Base-by-base conservation (phyloP, 2,329 filamentous ascomycete genomes). In the Huntiella bhutanensis region DNA sequence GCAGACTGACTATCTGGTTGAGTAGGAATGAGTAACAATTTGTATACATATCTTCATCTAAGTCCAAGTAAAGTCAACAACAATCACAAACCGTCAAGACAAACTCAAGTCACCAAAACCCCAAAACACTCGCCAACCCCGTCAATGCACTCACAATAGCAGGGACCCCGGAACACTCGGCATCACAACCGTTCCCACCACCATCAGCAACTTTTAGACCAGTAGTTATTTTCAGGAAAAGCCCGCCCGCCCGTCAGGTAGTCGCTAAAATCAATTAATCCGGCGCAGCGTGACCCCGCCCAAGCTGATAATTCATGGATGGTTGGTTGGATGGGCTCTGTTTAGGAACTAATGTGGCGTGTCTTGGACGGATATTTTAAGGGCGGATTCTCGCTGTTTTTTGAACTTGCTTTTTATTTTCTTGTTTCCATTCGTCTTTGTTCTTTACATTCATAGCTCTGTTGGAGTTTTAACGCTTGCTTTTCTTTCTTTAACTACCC, bases 361-460 rank as follows among this genome's bases (percentile, higher is more conserved):
- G 16, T 40, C 5, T 22, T 37, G 11, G 15, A 40, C 12, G 15
- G 5, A 17, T 17, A 40, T 17, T 40, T 16, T 17, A 13, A 22
- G 37, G 15, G 11, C 35, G 6, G n/a, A 16, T n/a, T 37, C n/a
- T 37, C 16, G 16, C 11, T 43, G 16, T 37, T 28, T 43, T 33
- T 11, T 28, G 13, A 16, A 16, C 17, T 35, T 12, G 22, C n/a
- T 38, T 7, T 33, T 45, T 5, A 19, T 17, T 19, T 32, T 16
- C 35, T 13, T 37, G 5, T 38, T 42, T 33, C n/a, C 36, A 17
- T 37, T 38, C 33, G n/a, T 43, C 38, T 47, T 47, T 43, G 33
- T 46, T 32, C 12, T 3, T 16, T 19, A 35, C n/a, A 4, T 28
- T 45, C n/a, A 4, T 28, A 37, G 28, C 43, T 40, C 22, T 16